Conservation (phyloP, 352 stramenopile genomes). For the Phytophthora pseudosyringae region DNA sequence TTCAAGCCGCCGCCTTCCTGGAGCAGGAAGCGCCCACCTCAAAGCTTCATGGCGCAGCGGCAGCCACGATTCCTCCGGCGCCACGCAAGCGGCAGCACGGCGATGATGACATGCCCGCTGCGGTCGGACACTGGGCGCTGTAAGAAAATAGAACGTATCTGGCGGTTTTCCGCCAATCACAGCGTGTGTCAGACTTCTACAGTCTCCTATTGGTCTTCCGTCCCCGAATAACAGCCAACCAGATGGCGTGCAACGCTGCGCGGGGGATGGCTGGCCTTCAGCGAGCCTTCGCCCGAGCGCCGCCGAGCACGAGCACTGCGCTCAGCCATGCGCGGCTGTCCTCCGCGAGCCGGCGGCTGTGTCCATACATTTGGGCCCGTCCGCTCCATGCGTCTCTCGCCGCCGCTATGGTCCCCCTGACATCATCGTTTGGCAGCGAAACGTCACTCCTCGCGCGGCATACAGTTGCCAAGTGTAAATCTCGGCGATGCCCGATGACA, state of each 20-base stretch:
- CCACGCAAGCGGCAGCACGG: slow-evolving; percentile 7
- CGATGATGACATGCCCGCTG: slow-evolving; percentile 33
- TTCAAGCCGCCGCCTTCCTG: not conserved
- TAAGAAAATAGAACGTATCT: slow-evolving; percentile 21
- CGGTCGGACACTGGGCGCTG: not conserved
- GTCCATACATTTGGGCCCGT: slow-evolving; percentile 18
- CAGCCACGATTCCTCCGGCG: slow-evolving; percentile 7
- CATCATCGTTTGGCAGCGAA: slow-evolving; percentile 40
- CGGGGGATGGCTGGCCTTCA: slow-evolving; percentile 24
- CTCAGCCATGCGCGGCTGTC: not conserved
- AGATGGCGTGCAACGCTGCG: not conserved
- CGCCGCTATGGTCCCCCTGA: slow-evolving; percentile 32
- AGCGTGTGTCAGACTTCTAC: not conserved
- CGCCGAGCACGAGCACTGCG: slow-evolving; percentile 7
- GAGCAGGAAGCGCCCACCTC: not conserved
- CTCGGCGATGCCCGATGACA: slow-evolving; percentile 29
- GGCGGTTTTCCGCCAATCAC: slow-evolving; percentile 12
- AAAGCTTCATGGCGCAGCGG: not conserved
- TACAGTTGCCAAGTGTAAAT: slow-evolving; percentile 39
- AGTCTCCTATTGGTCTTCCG: slow-evolving; percentile 2
- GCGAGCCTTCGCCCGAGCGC: not conserved
- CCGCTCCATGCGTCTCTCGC: slow-evolving; percentile 10
- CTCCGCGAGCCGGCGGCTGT: not conserved
- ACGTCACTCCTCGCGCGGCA: slow-evolving; percentile 27
- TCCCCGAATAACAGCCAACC: slow-evolving; percentile 18